These are phyloP conservation scores for Aspergillus calidoustus DNA, from an alignment of 2,329 filamentous ascomycete species.

Conservation along the genomic window DNA sequence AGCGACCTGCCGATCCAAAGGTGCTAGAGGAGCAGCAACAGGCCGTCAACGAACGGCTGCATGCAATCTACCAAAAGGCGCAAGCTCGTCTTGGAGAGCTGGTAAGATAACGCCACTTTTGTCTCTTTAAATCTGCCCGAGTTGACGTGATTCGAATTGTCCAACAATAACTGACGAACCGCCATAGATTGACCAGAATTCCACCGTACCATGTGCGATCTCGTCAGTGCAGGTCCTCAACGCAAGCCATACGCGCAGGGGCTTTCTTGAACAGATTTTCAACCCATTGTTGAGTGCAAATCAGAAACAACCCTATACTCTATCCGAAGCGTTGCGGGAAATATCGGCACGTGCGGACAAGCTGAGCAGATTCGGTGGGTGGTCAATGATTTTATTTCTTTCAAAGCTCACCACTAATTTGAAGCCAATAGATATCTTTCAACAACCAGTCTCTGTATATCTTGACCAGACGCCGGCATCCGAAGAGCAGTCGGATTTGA, in stretches of 20 bases:
- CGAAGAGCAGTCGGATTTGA: slow-evolving; percentile 64
- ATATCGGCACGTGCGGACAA: slow-evolving; percentile 73
- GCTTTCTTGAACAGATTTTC: slow-evolving; percentile 83
- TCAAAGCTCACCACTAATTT: slow-evolving; percentile 19
- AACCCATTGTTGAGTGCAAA: slow-evolving; percentile 74
- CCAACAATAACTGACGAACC: slow-evolving; percentile 16
- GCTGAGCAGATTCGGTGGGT: slow-evolving; percentile 77
- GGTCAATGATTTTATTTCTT: neutral
- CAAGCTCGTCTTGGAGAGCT: slow-evolving; percentile 68
- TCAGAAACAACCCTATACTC: slow-evolving; percentile 70
- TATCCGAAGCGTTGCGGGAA: slow-evolving; percentile 77
- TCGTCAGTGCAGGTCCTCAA: slow-evolving; percentile 83
- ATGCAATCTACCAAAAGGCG: slow-evolving; percentile 64
- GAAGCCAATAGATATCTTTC: slow-evolving; percentile 73
- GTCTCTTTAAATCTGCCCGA: neutral
- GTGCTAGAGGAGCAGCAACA: slow-evolving; percentile 63
- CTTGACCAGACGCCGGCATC: slow-evolving; percentile 76
- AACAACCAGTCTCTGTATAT: slow-evolving; percentile 79
- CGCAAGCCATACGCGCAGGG: slow-evolving; percentile 78
- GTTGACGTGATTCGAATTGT: neutral
- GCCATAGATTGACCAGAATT: slow-evolving; percentile 75
- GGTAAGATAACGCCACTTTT: slow-evolving; percentile 49
- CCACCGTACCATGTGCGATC: slow-evolving; percentile 84
- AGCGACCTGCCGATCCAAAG: slow-evolving; percentile 62
- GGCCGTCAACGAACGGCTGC: slow-evolving; percentile 62